Evolutionary conservation across 305 asterid species (phyloP), one percentile per base, ranked within the genome.

Genomic region (Solanum hybrid): DNA sequence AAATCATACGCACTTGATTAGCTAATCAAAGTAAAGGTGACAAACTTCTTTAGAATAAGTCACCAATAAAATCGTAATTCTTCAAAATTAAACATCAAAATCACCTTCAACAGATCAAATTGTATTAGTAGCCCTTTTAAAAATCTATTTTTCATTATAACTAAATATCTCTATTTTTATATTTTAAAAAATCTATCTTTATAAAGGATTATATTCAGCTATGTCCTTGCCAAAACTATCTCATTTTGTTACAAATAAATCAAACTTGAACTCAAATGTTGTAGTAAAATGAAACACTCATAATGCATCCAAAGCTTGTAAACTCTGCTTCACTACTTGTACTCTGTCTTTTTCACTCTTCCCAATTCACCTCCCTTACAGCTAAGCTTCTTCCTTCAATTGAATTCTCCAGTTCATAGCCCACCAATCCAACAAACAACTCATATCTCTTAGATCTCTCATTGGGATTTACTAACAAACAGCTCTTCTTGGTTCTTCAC

Each of bases 341-440:
- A 84, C 20, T 10, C 34, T 91, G 88, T 91, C 89, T 38, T 77
- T 90, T 76, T 89, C 92, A 89, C 83, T 90, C 87, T 41, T 83
- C 15, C 93, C 79, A 73, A 33, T 92, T 82, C 73, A 45, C 70
- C 37, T 37, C 68, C 24, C 7, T 7, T 14, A 51, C 91, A 93
- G 95, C 94, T 93, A 93, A 91, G 91, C 61, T 80, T 89, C 93
- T 76, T 72, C 37, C 22, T 41, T 77, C 31, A 34, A 79, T 77
- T 75, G 8, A 15, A 9, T 32, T 77, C 31, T 93, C 94, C 94
- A 91, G 92, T 91, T 78, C 91, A 91, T 89, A 81, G 80, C 91
- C 92, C 82, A 86, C 70, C 51, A 81, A 80, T 89, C 76, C 14
- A 36, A 65, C 85, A 29, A 57, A 85, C 57, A 89, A 90, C 90